These are phyloP conservation scores for Zygoascus biomembranicola DNA, from an alignment of 805 yeast species.

Conservation along the genomic window DNA sequence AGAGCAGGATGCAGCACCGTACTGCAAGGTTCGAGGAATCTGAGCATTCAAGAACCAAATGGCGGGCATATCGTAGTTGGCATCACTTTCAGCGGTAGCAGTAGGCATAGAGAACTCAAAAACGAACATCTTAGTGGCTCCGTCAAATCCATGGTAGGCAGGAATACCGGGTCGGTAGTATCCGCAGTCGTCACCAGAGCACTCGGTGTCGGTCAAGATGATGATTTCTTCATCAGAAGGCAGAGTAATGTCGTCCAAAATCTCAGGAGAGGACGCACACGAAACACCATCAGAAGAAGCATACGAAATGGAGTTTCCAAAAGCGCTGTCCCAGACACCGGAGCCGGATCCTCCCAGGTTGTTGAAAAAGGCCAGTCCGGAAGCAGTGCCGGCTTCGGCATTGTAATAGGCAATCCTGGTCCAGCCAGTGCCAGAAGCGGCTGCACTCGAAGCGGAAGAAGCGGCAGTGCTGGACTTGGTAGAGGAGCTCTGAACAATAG, in stretches of 20 bases:
- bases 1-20: constrained; percentile 77
- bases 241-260: constrained; percentile 59
- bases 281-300: constrained; percentile 69
- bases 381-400: constrained; percentile 54
- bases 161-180: constrained; percentile 79
- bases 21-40: constrained; percentile 94
- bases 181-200: constrained; percentile 56
- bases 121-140: constrained; percentile 74
- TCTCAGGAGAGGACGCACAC: constrained; percentile 61
- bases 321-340: constrained; percentile 78
- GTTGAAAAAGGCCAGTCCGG: constrained; percentile 77
- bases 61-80: constrained; percentile 85
- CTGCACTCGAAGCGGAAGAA: constrained; percentile 29
- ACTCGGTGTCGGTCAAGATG: constrained; percentile 54
- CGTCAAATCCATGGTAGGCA: constrained; percentile 92
- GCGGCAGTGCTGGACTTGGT: constrained; percentile 22
- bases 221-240: constrained; percentile 71
- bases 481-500: constrained; percentile 6
- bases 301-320: constrained; percentile 90
- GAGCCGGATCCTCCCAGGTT: constrained; percentile 83
- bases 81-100: constrained; percentile 37
- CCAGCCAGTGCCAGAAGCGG: constrained; percentile 42
- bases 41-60: constrained; percentile 92
- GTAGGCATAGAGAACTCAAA: constrained; percentile 94
- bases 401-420: constrained; percentile 63